A percentile compares a stretch with the other conserved stretches of the same genome.
These are phyloP conservation scores for Rubus parviflorus DNA, from an alignment of 306 rosid genomes.

Conservation along the genomic window DNA sequence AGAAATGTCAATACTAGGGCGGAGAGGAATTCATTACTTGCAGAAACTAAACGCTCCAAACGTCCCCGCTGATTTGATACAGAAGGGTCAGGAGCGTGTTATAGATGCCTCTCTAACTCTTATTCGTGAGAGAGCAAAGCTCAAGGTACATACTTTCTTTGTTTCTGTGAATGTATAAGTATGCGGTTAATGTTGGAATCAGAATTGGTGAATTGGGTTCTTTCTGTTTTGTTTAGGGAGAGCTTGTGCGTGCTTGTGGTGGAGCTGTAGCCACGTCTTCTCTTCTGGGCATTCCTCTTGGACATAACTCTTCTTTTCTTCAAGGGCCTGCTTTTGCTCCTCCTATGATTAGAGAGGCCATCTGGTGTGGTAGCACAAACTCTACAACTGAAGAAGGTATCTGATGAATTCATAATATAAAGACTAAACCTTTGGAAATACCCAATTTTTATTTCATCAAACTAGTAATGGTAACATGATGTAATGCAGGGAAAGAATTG, in stretches of 20 bases:
- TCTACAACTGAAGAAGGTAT: conserved; percentile 86
- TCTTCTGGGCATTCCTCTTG: conserved; percentile 91
- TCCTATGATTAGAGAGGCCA: conserved; percentile 94
- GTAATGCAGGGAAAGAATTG: conserved; percentile 69
- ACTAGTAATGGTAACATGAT: not conserved
- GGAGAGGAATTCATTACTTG: conserved; percentile 63
- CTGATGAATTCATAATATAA: no score
- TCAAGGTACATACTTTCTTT: conserved; percentile 54
- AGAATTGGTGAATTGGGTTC: conserved; percentile 17
- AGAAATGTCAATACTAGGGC: conserved; percentile 54
- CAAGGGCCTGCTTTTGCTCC: conserved; percentile 99
- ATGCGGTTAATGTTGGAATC: not conserved
- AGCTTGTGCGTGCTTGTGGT: conserved; percentile 90
- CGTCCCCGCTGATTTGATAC: conserved; percentile 55
- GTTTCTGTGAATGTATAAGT: not conserved
- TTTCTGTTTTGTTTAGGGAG: conserved; percentile 50
- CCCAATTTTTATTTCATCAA: no score
- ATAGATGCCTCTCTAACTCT: conserved; percentile 96
- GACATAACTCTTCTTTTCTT: conserved; percentile 95
- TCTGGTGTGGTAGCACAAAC: conserved; percentile 98
- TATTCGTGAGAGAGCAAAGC: conserved; percentile 93
- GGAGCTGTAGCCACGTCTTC: conserved; percentile 77
- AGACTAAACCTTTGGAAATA: no score
- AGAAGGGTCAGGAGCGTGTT: conserved; percentile 78
- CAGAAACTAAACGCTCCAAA: conserved; percentile 54